Evolutionary conservation across 306 rosid species (phyloP).

Genomic region (Medicago lupulina): DNA sequence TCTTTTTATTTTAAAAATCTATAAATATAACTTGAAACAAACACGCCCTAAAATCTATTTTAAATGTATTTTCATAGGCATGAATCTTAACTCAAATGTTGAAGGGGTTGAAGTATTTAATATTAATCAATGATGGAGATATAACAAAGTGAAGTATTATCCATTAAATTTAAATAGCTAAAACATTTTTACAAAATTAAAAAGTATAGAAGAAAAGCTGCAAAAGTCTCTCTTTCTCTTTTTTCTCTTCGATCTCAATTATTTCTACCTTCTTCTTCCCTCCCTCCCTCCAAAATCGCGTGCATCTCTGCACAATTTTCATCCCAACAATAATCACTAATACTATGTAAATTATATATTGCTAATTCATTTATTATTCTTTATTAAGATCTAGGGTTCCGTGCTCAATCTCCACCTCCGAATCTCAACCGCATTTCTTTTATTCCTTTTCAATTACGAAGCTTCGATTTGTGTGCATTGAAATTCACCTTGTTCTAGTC

Average conservation of each 20-base stretch:
- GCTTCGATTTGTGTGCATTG: constrained; percentile 42
- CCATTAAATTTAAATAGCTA: neutral
- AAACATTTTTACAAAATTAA: neutral
- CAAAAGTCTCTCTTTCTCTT: constrained; percentile 3
- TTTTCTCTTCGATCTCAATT: constrained; percentile 13
- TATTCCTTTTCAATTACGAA: neutral
- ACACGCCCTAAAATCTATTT: no score
- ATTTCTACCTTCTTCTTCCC: neutral
- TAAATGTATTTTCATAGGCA: no score
- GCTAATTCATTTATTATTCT: constrained; percentile 31
- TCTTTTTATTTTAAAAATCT: no score
- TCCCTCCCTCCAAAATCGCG: constrained; percentile 49
- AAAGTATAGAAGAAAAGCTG: neutral
- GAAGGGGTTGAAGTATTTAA: no score
- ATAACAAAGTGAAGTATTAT: neutral
- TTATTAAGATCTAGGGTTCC: constrained; percentile 59
- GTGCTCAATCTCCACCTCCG: constrained; percentile 39
- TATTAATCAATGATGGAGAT: no score
- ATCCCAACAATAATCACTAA: constrained; percentile 3
- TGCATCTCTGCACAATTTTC: constrained; percentile 51
- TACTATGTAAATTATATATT: neutral
- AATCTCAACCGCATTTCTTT: constrained; percentile 42
- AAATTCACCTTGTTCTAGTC: constrained; percentile 37
- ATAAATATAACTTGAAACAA: no score
- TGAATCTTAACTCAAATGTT: no score